phyloP scores from a whole-genome alignment of 2,329 filamentous ascomycete species.

The Cytospora chrysosperma region DNA sequence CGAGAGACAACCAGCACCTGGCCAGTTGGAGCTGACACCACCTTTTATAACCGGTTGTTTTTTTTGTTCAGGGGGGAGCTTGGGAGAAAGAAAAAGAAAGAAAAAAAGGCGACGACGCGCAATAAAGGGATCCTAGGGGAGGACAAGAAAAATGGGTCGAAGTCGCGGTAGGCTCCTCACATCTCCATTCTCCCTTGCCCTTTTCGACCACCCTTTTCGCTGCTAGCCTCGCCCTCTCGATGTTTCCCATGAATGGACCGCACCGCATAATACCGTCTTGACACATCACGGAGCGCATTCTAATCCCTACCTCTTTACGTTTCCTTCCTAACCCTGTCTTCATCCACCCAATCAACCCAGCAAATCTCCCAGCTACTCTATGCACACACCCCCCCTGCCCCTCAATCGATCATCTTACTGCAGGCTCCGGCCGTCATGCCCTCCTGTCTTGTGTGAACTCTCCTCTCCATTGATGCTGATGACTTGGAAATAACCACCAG shows the following conservation, averaged over 20 bases:
- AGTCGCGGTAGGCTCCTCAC: slow-evolving; percentile 51
- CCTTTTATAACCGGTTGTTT: not conserved
- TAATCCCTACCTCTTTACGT: not conserved
- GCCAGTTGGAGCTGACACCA: slow-evolving; percentile 20
- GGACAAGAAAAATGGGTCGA: slow-evolving; percentile 46
- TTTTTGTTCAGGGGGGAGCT: slow-evolving; percentile 16
- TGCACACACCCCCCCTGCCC: slow-evolving; percentile 1
- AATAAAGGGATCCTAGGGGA: slow-evolving; percentile 23
- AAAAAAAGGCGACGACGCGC: slow-evolving; percentile 18
- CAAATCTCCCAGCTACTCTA: slow-evolving; percentile 17
- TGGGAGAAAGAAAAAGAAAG: slow-evolving; percentile 1
- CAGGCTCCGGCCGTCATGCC: slow-evolving; percentile 10
- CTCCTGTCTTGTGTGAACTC: slow-evolving; percentile 18
- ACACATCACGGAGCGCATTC: slow-evolving; percentile 14
- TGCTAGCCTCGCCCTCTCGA: slow-evolving; percentile 13
- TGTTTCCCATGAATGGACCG: slow-evolving; percentile 9
- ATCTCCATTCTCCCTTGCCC: slow-evolving; percentile 15
- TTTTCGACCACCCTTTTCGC: slow-evolving; percentile 21
- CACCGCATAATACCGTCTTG: slow-evolving; percentile 13
- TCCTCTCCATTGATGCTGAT: slow-evolving; percentile 19
- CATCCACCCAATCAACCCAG: slow-evolving; percentile 8
- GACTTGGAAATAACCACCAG: slow-evolving; percentile 43
- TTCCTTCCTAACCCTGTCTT: not conserved
- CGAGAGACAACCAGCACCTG: slow-evolving; percentile 20
- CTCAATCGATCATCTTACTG: slow-evolving; percentile 13